Percentiles rank a stretch among this genome's conserved stretches.
phyloP scores from a whole-genome alignment of 768 basidiomycete species.

The Scleroderma bovista region DNA sequence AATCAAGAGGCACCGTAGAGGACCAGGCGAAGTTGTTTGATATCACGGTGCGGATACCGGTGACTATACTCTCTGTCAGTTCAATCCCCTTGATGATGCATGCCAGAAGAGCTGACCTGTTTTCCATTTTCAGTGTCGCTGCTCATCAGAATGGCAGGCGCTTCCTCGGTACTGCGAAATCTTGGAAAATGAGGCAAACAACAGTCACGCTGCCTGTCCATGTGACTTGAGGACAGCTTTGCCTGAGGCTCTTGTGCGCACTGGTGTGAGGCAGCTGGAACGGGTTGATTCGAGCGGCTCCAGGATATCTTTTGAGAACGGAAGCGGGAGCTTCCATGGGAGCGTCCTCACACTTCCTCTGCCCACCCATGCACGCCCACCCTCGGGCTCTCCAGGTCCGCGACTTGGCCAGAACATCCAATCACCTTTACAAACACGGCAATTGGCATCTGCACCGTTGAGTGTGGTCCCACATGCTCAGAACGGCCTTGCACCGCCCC shows the following conservation, averaged over 20 bases:
- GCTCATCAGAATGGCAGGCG: conserved; percentile 70
- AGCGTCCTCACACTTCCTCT: background rate
- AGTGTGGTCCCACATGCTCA: no score
- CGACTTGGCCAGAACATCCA: background rate
- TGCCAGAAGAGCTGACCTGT: background rate
- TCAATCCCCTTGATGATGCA: background rate
- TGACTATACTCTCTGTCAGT: conserved; percentile 84
- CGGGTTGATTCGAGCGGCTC: conserved; percentile 26
- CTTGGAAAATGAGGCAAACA: conserved; percentile 10
- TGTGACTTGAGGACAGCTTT: conserved; percentile 27
- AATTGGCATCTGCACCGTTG: no score
- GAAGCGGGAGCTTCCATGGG: background rate
- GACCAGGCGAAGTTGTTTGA: conserved; percentile 75
- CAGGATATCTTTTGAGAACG: conserved; percentile 25
- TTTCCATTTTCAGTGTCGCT: conserved; percentile 56
- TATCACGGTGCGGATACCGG: conserved; percentile 80
- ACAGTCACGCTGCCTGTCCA: conserved; percentile 33
- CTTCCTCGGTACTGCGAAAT: conserved; percentile 69
- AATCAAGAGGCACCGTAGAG: conserved; percentile 54
- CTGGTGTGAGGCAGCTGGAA: conserved; percentile 9
- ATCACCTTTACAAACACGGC: no score
- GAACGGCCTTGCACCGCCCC: no score
- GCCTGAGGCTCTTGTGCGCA: background rate
- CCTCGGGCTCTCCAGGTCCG: background rate
- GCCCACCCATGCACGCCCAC: background rate